phyloP scores from a whole-genome alignment of 2,329 filamentous ascomycete genomes.

The Paracorniculantispora psalliotae region DNA sequence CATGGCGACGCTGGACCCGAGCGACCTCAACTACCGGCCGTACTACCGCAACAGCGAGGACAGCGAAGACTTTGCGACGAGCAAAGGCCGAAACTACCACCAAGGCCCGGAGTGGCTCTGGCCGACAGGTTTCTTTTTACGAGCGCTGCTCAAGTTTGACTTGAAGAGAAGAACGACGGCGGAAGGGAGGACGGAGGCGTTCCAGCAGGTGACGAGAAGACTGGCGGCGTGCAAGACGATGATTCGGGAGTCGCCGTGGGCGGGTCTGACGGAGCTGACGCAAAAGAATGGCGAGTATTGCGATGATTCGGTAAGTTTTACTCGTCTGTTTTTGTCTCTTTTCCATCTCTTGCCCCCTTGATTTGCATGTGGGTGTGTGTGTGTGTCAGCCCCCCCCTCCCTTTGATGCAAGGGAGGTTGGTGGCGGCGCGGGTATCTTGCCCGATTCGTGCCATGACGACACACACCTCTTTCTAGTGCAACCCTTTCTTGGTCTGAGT shows the following conservation, averaged over 20 bases:
- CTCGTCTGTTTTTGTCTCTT: too few relatives aligned
- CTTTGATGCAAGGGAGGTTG: background rate
- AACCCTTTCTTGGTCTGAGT: too few relatives aligned
- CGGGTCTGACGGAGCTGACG: conserved; percentile 86
- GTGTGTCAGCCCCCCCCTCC: background rate
- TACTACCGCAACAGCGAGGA: conserved; percentile 96
- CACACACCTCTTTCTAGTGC: background rate
- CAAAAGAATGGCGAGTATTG: conserved; percentile 84
- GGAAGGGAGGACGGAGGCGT: conserved; percentile 74
- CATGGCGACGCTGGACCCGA: conserved; percentile 92
- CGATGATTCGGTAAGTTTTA: conserved; percentile 74
- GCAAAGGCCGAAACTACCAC: conserved; percentile 95
- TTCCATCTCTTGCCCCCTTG: too few relatives aligned
- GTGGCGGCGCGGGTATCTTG: background rate
- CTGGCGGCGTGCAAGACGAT: conserved; percentile 80
- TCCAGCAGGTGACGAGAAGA: conserved; percentile 87
- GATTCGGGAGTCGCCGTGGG: conserved; percentile 78
- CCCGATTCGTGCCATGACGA: background rate
- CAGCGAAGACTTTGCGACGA: conserved; percentile 81
- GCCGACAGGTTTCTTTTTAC: conserved; percentile 93
- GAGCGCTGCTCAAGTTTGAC: conserved; percentile 88
- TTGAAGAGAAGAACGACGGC: conserved; percentile 56
- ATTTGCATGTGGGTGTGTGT: background rate
- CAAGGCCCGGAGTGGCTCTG: conserved; percentile 98
- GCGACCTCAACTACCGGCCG: conserved; percentile 86